Evolutionary conservation across 2,329 filamentous ascomycete species (phyloP), one percentile per base, ranked within the genome.

Genomic region (Xylaria sp.): DNA sequence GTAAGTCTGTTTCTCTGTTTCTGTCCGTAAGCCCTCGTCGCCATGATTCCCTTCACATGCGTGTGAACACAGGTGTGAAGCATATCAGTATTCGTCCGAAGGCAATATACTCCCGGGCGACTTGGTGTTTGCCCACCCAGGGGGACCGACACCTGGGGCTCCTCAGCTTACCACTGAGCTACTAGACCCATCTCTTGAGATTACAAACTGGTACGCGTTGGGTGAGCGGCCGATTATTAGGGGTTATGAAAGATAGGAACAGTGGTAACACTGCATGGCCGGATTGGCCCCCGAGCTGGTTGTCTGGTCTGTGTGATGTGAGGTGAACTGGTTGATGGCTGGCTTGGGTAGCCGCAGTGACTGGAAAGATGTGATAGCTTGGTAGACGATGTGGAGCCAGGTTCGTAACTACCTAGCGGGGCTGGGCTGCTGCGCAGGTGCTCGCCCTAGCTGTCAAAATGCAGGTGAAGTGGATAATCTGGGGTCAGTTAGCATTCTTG

Each of bases 161-260:
- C 55, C 37, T 43, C 25, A 19, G 46, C 37, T 25, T 8, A 35
- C 46, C 25, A 19, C n/a, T 45, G 46, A 43, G 37, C 45, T 31
- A 56, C 53, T 2, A 19, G 15, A 43, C 28, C 23, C 35, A 50
- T 57, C 35, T n/a, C 35, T 57, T 21, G 37, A 43, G 35, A 56
- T 28, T 56, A 56, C 53, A 47, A 38, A 28, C 53, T 14, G 31
- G 19, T 17, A 42, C 25, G 42, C 42, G 42, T 38, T 56, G 42
- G 11, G 9, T 3, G 5, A 4, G 8, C 37, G 33, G 0, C 9
- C 2, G 5, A 11, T 21, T 47, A 56, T 56, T 38, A 11, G 53
- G 25, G 11, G 14, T 31, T 49, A 56, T 47, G 37, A 28, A 1
- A 15, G 19, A 35, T 25, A 19, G 28, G 9, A 4, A 11, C 6